Percentiles rank a stretch among this genome's conserved stretches.
Conservation (phyloP, 108 stramenopile genomes). For the Nannochloropsis salina region DNA sequence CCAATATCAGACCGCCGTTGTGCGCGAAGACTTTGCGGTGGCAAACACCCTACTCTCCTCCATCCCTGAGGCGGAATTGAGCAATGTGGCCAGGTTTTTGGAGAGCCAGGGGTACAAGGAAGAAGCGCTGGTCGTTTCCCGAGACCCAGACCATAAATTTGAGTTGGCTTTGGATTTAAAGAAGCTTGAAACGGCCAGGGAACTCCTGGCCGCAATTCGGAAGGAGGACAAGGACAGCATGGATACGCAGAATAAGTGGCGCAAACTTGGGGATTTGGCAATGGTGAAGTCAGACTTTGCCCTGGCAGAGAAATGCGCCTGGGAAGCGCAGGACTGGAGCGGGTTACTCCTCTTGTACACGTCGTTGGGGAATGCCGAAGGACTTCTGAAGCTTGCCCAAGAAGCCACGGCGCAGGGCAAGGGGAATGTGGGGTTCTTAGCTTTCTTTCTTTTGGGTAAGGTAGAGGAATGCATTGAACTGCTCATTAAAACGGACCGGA, state of each 20-base stretch:
- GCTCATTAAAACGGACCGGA: conserved; percentile 72
- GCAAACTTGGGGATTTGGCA: conserved; percentile 92
- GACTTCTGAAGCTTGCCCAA: conserved; percentile 76
- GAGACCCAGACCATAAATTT: conserved; percentile 76
- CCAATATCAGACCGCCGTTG: conserved; percentile 98
- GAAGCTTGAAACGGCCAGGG: conserved; percentile 74
- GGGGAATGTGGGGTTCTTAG: conserved; percentile 89
- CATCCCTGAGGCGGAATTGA: conserved; percentile 85
- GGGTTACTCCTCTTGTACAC: conserved; percentile 88
- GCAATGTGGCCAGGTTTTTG: conserved; percentile 88
- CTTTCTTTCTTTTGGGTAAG: conserved; percentile 63
- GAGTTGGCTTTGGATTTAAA: conserved; percentile 91
- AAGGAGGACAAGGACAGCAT: conserved; percentile 65
- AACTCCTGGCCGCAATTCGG: conserved; percentile 71
- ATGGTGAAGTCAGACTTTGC: conserved; percentile 82
- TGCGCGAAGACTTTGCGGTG: conserved; percentile 93
- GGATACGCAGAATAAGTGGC: conserved; percentile 93
- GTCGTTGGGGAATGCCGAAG: conserved; percentile 77
- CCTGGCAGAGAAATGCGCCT: conserved; percentile 82
- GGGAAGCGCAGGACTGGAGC: conserved; percentile 78
- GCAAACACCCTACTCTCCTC: conserved; percentile 85
- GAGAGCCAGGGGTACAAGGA: conserved; percentile 99
- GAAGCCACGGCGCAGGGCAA: conserved; percentile 68
- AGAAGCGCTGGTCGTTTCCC: conserved; percentile 82
- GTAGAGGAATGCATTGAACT: conserved; percentile 85